phyloP scores from a whole-genome alignment of 2,329 filamentous ascomycete genomes.

The Exserohilum rostratum region DNA sequence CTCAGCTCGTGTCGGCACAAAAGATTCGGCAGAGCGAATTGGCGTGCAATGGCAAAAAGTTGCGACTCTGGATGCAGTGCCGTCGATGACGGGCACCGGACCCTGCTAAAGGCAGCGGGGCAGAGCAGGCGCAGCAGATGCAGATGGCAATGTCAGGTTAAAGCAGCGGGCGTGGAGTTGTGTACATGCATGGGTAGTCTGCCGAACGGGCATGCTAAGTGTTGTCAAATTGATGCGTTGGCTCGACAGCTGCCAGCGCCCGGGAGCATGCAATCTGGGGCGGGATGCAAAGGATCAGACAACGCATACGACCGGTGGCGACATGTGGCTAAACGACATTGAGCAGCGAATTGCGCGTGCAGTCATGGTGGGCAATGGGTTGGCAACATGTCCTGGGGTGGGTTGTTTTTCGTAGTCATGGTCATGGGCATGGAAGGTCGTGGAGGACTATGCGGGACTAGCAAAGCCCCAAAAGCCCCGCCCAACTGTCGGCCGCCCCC shows the following conservation, averaged over 20 bases:
- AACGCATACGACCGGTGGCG: conserved; percentile 38
- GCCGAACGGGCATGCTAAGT: conserved; percentile 48
- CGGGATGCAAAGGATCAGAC: conserved; percentile 43
- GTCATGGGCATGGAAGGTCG: conserved; percentile 25
- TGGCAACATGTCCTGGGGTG: conserved; percentile 17
- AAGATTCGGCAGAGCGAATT: conserved; percentile 38
- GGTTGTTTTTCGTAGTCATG: conserved; percentile 12
- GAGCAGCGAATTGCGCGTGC: conserved; percentile 18
- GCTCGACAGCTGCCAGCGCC: conserved; percentile 50
- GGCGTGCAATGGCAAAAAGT: conserved; percentile 39
- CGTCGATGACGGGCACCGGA: conserved; percentile 34
- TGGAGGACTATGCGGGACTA: conserved; percentile 36
- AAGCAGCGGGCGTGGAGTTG: conserved; percentile 44
- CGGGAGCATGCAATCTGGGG: conserved; percentile 48
- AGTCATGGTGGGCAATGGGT: conserved; percentile 20
- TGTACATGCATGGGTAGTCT: conserved; percentile 50
- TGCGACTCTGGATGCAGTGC: conserved; percentile 33
- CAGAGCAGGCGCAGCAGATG: conserved; percentile 48
- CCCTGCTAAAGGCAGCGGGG: conserved; percentile 45
- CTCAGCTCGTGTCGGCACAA: conserved; percentile 41
- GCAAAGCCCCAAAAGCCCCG: conserved; percentile 32
- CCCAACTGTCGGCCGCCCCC: conserved; percentile 22
- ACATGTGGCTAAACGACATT: conserved; percentile 18
- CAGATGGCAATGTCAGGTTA: conserved; percentile 38
- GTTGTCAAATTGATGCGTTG: conserved; percentile 52